Conservation (phyloP, 202 grass and related monocot species). For the Alloteropsis angusta region DNA sequence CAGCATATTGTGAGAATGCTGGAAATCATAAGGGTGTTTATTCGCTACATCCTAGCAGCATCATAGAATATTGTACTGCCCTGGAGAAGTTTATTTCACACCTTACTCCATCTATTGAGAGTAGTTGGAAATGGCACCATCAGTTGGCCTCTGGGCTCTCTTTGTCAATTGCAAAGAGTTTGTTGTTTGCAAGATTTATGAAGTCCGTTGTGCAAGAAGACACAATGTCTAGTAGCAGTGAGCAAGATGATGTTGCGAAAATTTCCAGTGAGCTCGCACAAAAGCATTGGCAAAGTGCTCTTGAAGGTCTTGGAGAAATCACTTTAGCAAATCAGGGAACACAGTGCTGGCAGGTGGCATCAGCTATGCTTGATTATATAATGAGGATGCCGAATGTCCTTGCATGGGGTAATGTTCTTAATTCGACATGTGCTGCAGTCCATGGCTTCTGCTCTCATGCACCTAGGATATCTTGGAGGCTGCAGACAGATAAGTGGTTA, state of each 20-base stretch:
- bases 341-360: conserved; percentile 81
- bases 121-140: conserved; percentile 52
- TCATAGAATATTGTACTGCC: conserved; percentile 38
- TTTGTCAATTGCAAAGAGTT: conserved; percentile 37
- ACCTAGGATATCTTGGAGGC: conserved; percentile 81
- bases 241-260: conserved; percentile 25
- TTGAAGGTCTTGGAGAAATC: conserved; percentile 46
- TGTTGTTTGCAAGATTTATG: conserved; percentile 49
- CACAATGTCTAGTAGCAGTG: background rate
- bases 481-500: conserved; percentile 85
- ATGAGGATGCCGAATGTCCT: conserved; percentile 46
- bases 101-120: conserved; percentile 43
- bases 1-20: conserved; percentile 8
- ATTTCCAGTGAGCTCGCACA: conserved; percentile 32
- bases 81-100: conserved; percentile 50
- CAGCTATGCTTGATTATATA: conserved; percentile 67
- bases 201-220: conserved; percentile 31
- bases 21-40: conserved; percentile 14
- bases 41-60: conserved; percentile 19
- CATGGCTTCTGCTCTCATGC: conserved; percentile 62
- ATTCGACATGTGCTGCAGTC: conserved; percentile 44
- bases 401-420: conserved; percentile 42
- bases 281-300: conserved; percentile 57
- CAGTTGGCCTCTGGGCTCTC: conserved; percentile 41
- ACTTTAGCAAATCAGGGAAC: conserved; percentile 64